These are phyloP conservation scores for Leucosporidium yakuticum DNA, from an alignment of 768 basidiomycete genomes.

Conservation along the genomic window DNA sequence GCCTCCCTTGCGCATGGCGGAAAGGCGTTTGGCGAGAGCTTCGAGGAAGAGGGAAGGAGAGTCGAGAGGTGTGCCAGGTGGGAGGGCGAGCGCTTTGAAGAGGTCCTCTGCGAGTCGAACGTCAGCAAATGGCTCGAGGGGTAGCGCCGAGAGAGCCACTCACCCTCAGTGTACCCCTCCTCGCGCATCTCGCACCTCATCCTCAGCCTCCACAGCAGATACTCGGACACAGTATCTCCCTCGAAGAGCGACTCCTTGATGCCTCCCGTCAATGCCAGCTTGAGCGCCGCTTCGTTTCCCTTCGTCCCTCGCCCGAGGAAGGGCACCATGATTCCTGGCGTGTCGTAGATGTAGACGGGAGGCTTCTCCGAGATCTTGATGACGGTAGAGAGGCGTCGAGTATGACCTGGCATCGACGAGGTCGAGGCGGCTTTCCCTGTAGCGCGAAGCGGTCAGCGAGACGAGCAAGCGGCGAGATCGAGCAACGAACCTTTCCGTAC, in stretches of 20 bases:
- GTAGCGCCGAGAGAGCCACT: slow-evolving; percentile 37
- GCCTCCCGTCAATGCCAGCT: slow-evolving; percentile 83
- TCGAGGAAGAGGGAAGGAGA: slow-evolving; percentile 64
- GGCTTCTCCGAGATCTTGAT: slow-evolving; percentile 76
- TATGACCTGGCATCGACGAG: slow-evolving; percentile 82
- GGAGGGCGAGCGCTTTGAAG: slow-evolving; percentile 24
- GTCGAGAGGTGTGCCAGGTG: slow-evolving; percentile 31
- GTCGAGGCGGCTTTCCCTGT: slow-evolving; percentile 85
- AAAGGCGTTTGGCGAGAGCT: slow-evolving; percentile 63
- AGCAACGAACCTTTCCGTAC: slow-evolving; percentile 69
- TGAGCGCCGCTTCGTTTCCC: slow-evolving; percentile 86
- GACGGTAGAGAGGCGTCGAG: slow-evolving; percentile 78
- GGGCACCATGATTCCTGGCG: slow-evolving; percentile 94
- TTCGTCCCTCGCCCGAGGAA: slow-evolving; percentile 78
- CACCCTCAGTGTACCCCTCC: slow-evolving; percentile 37
- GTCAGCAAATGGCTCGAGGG: not conserved
- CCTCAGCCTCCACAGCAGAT: slow-evolving; percentile 44
- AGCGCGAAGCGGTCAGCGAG: not conserved
- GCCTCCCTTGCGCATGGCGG: slow-evolving; percentile 76
- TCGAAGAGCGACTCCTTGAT: slow-evolving; percentile 46
- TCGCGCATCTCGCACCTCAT: slow-evolving; percentile 33
- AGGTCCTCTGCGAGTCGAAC: slow-evolving; percentile 15
- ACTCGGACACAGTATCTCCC: slow-evolving; percentile 44
- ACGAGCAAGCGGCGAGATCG: too few species aligned
- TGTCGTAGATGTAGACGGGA: slow-evolving; percentile 82